phyloP scores from a whole-genome alignment of 345 rosid genomes.

The Trapa bicornis region DNA sequence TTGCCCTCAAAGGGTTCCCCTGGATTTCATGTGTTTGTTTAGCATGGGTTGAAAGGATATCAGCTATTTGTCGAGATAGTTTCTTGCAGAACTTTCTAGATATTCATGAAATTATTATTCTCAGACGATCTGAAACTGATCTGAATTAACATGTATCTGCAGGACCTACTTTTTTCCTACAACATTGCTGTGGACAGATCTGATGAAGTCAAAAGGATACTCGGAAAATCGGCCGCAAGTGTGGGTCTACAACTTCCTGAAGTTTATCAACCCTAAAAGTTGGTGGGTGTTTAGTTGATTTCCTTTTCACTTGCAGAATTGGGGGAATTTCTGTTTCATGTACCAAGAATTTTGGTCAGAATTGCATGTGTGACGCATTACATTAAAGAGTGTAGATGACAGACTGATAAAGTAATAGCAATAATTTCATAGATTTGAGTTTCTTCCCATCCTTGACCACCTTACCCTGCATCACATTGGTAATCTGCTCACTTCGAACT shows the following conservation, averaged over 20 bases:
- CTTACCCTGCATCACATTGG: neutral
- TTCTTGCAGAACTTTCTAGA: neutral
- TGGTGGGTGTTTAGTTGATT: neutral
- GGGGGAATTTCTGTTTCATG: neutral
- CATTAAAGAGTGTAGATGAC: neutral
- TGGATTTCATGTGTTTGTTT: neutral
- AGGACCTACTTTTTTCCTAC: constrained; percentile 81
- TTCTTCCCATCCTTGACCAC: neutral
- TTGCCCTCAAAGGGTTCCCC: neutral
- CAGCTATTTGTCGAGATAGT: neutral
- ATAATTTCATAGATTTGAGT: neutral
- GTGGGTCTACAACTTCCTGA: constrained; percentile 89
- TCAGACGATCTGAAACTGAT: neutral
- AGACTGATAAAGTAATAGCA: neutral
- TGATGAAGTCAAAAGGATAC: constrained; percentile 57
- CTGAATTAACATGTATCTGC: constrained; percentile 15
- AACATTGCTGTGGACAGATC: constrained; percentile 82
- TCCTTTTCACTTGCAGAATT: neutral
- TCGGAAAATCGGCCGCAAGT: constrained; percentile 82
- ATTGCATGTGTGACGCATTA: neutral
- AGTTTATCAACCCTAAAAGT: constrained; percentile 45
- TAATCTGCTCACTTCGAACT: neutral
- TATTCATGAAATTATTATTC: neutral
- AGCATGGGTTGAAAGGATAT: neutral
- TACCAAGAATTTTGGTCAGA: neutral